Percentiles rank a stretch among this genome's conserved stretches.
phyloP scores from a whole-genome alignment of 2,329 filamentous ascomycete genomes.

The Triangularia setosa region DNA sequence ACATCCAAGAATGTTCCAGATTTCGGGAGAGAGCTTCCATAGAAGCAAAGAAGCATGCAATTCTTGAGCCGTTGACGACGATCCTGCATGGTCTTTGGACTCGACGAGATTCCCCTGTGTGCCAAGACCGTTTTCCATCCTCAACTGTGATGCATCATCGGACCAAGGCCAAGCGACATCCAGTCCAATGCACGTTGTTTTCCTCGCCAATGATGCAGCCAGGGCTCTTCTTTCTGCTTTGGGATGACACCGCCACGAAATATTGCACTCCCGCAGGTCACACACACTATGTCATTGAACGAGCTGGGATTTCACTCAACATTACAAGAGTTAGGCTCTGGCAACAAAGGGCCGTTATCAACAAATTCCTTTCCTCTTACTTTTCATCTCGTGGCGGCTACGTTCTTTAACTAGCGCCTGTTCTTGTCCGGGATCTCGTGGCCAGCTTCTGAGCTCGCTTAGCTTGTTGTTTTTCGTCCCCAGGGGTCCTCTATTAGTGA shows the following conservation, averaged over 20 bases:
- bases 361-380: not conserved
- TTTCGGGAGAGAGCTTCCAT: not conserved
- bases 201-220: not conserved
- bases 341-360: not conserved
- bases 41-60: not conserved
- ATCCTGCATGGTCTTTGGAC: not conserved
- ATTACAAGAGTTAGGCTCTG: not conserved
- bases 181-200: not conserved
- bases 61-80: not conserved
- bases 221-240: not conserved
- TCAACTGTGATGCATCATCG: not conserved
- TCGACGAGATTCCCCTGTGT: not conserved
- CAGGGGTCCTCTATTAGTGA: not conserved
- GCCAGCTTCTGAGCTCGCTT: not conserved
- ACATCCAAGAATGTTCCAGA: not conserved
- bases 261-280: not conserved
- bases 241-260: not conserved
- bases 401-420: not conserved
- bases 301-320: not conserved
- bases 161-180: constrained; percentile 4
- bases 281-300: not conserved
- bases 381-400: not conserved
- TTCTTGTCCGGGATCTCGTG: not conserved
- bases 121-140: not conserved
- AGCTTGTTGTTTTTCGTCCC: not conserved